Base-by-base conservation (phyloP, 2,329 filamentous ascomycete species). In the Botryosphaeria dothidea region DNA sequence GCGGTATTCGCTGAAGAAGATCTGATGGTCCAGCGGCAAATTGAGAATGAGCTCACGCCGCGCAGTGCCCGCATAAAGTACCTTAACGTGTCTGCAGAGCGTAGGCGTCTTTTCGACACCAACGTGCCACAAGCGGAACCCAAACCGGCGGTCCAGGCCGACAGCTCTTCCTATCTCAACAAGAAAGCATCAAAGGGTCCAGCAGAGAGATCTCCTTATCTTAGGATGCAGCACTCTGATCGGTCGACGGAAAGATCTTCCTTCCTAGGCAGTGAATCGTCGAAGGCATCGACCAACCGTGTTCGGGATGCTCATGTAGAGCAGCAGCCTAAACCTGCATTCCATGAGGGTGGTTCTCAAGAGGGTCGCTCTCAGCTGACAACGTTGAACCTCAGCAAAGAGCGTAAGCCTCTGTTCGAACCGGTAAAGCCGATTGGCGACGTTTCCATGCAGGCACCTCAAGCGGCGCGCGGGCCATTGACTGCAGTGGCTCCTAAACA, bases 291-390 rank as follows among this genome's bases (percentile, higher is more conserved):
- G 13, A 11, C 21, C 52, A 34, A 13, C 25, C 27, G 41, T 7
- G 34, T 31, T 23, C 52, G 23, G 15, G 23, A 15, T 19, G 21
- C 71, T 1, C 67, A 69, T 4, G 69, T 74, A 1, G 75, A 74
- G 15, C 69, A 71, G 68, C 19, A 71, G 29, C 15, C 41, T 49
- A n/a, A 25, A 46, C 1, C 49, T 56, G 9, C 49, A 49, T 15
- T 43, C 21, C 13, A n/a, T 23, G 49, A 58, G 19, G n/a, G 38
- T n/a, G 56, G 49, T 2, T 6, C 25, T 4, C 38, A 36, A 7
- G 23, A 36, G 17, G 31, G 25, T 13, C 38, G 52, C 29, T 57
- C 62, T 2, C 41, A 43, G 8, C 48, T 64, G 52, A 64, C 31
- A 11, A 15, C 62, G 4, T 29, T 64, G 51, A 48, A 48, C 23